Evolutionary conservation across 1,284 basidiomycete genomes (phyloP).

Genomic region (Boletus hoseneyae): DNA sequence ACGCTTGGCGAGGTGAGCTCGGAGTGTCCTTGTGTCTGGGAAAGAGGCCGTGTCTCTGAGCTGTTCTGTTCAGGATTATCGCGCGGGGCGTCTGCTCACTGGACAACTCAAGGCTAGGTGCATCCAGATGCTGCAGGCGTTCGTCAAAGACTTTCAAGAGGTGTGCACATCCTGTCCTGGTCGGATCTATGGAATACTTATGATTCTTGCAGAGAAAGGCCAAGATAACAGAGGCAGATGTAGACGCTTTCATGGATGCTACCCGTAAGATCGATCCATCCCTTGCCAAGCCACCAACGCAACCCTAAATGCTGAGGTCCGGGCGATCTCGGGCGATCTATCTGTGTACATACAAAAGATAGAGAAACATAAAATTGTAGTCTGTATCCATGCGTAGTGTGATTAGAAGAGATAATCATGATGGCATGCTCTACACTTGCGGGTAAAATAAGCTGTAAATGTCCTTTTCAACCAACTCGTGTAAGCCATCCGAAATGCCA

Average conservation of each 20-base stretch:
- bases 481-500: constrained; percentile 1
- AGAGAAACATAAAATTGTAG: constrained; percentile 2
- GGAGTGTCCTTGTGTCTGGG: not conserved
- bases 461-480: not conserved
- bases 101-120: constrained; percentile 92
- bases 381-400: constrained; percentile 1
- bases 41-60: not conserved
- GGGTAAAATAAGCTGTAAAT: constrained; percentile 6
- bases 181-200: constrained; percentile 5
- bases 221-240: constrained; percentile 76
- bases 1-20: constrained; percentile 68
- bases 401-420: not conserved
- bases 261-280: constrained; percentile 74
- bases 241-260: constrained; percentile 83
- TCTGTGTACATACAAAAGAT: not conserved
- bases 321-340: not conserved
- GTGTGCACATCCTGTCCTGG: constrained; percentile 40
- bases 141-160: constrained; percentile 90
- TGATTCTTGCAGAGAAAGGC: constrained; percentile 61
- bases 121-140: constrained; percentile 80
- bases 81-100: constrained; percentile 83
- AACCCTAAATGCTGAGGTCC: constrained; percentile 1
- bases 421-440: constrained; percentile 1
- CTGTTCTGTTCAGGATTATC: constrained; percentile 68
- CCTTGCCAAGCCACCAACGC: constrained; percentile 27